phyloP scores from a whole-genome alignment of 1,284 basidiomycete genomes.

The Papiliotrema flavescens region DNA sequence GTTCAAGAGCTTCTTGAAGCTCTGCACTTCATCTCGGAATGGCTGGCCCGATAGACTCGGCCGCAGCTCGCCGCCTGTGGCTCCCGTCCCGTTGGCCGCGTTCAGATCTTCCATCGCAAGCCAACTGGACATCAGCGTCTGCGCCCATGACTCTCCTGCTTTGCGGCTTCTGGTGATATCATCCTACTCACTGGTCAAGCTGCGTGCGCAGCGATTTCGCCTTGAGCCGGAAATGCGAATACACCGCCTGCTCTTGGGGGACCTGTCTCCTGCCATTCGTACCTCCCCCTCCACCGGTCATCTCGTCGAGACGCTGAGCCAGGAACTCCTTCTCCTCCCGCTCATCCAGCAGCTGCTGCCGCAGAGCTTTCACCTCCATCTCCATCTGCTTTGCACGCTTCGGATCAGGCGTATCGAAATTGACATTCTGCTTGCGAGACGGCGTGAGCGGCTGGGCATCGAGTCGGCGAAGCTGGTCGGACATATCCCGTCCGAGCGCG shows the following conservation, averaged over 20 bases:
- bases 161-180: neutral
- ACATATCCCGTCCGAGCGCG: slow-evolving; percentile 44
- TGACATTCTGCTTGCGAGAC: slow-evolving; percentile 19
- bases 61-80: slow-evolving; percentile 11
- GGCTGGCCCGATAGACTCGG: slow-evolving; percentile 22
- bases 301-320: slow-evolving; percentile 25
- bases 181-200: slow-evolving; percentile 37
- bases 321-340: slow-evolving; percentile 40
- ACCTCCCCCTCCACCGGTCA: slow-evolving; percentile 11
- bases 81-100: neutral
- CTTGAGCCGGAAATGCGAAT: slow-evolving; percentile 39
- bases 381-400: slow-evolving; percentile 25
- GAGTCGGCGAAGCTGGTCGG: slow-evolving; percentile 37
- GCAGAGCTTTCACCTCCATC: slow-evolving; percentile 29
- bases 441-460: slow-evolving; percentile 31
- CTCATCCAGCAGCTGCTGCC: slow-evolving; percentile 35
- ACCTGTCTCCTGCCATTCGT: slow-evolving; percentile 8
- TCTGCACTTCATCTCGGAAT: slow-evolving; percentile 35
- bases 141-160: too few species aligned
- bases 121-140: slow-evolving; percentile 25
- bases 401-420: slow-evolving; percentile 9
- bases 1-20: slow-evolving; percentile 32
- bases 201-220: slow-evolving; percentile 38
- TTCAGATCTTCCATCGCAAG: slow-evolving; percentile 40
- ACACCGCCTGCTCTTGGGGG: slow-evolving; percentile 33